Conservation (phyloP, 805 yeast genomes). For the Saturnispora serradocipensis region DNA sequence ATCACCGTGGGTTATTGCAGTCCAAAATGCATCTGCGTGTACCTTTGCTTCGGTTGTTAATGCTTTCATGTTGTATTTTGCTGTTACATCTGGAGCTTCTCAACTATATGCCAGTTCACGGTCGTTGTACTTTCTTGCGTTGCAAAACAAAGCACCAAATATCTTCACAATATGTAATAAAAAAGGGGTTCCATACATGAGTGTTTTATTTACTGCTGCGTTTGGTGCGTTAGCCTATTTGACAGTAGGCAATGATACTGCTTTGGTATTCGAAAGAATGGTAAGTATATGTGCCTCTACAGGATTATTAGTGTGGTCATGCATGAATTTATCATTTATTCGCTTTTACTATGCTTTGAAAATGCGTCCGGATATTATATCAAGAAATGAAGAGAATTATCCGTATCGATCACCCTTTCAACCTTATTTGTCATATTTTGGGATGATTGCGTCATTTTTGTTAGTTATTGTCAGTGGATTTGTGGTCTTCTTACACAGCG, state of each 20-base stretch:
- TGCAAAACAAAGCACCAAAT: constrained; percentile 52
- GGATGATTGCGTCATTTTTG: constrained; percentile 34
- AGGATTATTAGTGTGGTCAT: constrained; percentile 71
- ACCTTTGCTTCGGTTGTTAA: constrained; percentile 42
- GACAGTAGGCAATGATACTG: constrained; percentile 48
- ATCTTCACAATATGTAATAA: constrained; percentile 50
- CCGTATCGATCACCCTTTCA: constrained; percentile 50
- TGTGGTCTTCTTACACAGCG: constrained; percentile 38
- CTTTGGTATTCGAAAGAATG: constrained; percentile 56
- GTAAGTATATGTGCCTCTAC: constrained; percentile 64
- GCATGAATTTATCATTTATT: constrained; percentile 49
- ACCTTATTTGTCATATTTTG: constrained; percentile 44
- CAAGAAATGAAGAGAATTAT: constrained; percentile 43
- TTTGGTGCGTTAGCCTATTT: constrained; percentile 55
- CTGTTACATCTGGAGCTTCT: constrained; percentile 47
- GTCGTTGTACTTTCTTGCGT: constrained; percentile 44
- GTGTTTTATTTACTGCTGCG: constrained; percentile 54
- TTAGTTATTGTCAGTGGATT: constrained; percentile 42
- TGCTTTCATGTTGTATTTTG: constrained; percentile 44
- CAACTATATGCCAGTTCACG: constrained; percentile 55
- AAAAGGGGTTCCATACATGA: constrained; percentile 62
- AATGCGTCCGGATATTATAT: constrained; percentile 45
- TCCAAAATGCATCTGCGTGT: constrained; percentile 44
- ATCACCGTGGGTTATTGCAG: constrained; percentile 50
- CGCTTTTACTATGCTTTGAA: constrained; percentile 47